Evolutionary conservation across 805 yeast species (phyloP), one percentile per base, ranked within the genome.

Genomic region (Monosporozyma siamensis): DNA sequence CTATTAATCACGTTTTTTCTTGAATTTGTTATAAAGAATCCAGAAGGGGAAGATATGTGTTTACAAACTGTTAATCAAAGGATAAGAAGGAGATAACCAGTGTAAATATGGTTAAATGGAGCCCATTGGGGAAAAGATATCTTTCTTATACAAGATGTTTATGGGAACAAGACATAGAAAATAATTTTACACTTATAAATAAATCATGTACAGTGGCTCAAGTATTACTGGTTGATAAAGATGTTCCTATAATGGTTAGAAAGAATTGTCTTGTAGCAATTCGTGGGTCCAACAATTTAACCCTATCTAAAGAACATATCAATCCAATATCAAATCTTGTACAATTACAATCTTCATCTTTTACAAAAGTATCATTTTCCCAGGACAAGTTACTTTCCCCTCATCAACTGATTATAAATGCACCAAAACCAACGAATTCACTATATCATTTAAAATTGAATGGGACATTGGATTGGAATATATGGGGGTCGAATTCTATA

Each of bases 401-500:
- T 18, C 8, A 9, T 32, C 11, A 18, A 32, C 12, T 32, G 18
- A 32, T 32, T 18, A 20, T 32, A 8, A 15, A 18, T 29, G 20
- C 32, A 29, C n/a, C 27, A 2, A 34, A 35, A 8, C 34, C 29
- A n/a, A 45, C 35, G 14, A 40, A 43, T 11, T 32, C 51, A 3
- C 20, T 50, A 14, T 47, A 41, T 11, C 45, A 44, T 38, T 25
- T 48, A 18, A 50, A 42, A 9, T 21, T 51, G 20, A 43, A 41
- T 26, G 65, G 65, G 3, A 44, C 57, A 1, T 38, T 42, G 8
- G 65, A 60, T 45, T 60, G 65, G 65, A 53, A 52, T 36, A 50
- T 60, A 3, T 54, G 51, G 49, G 61, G 61, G 7, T 46, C 48
- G 31, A 45, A 55, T 41, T 48, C 62, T 2, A 46, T 59, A 23